Conservation (phyloP, 768 basidiomycete genomes). For the Suillus clintonianus region DNA sequence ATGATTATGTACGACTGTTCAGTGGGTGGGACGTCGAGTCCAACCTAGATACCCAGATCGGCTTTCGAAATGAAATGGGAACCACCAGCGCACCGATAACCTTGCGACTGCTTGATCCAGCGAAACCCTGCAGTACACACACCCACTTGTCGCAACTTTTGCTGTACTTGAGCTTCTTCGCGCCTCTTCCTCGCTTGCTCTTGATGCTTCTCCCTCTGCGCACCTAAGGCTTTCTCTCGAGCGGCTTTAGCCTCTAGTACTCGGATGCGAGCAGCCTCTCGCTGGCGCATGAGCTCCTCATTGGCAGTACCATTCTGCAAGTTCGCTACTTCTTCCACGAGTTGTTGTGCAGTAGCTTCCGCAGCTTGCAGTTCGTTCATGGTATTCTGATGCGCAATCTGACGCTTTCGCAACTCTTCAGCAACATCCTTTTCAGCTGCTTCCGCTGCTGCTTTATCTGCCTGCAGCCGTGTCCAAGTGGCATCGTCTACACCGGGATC, state of each 20-base stretch:
- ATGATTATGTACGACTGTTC: neutral
- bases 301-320: too few species aligned
- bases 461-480: slow-evolving; percentile 53
- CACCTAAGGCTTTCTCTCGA: slow-evolving; percentile 24
- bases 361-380: slow-evolving; percentile 15
- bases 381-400: slow-evolving; percentile 18
- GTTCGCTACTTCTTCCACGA: slow-evolving; percentile 17
- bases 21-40: neutral
- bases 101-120: slow-evolving; percentile 40
- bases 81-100: slow-evolving; percentile 46
- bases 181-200: slow-evolving; percentile 38
- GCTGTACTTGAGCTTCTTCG: slow-evolving; percentile 36
- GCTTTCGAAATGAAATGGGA: slow-evolving; percentile 35
- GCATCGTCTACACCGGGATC: slow-evolving; percentile 57
- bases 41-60: slow-evolving; percentile 21
- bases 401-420: slow-evolving; percentile 18
- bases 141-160: slow-evolving; percentile 46
- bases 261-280: slow-evolving; percentile 23
- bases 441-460: slow-evolving; percentile 31
- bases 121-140: slow-evolving; percentile 43
- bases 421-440: slow-evolving; percentile 17
- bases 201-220: slow-evolving; percentile 32
- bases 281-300: slow-evolving; percentile 61
- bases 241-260: slow-evolving; percentile 25
- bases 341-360: slow-evolving; percentile 12